Percentiles rank a stretch among this genome's conserved stretches.
phyloP scores from a whole-genome alignment of 1,284 basidiomycete species.

The Prillingera fragicola region DNA sequence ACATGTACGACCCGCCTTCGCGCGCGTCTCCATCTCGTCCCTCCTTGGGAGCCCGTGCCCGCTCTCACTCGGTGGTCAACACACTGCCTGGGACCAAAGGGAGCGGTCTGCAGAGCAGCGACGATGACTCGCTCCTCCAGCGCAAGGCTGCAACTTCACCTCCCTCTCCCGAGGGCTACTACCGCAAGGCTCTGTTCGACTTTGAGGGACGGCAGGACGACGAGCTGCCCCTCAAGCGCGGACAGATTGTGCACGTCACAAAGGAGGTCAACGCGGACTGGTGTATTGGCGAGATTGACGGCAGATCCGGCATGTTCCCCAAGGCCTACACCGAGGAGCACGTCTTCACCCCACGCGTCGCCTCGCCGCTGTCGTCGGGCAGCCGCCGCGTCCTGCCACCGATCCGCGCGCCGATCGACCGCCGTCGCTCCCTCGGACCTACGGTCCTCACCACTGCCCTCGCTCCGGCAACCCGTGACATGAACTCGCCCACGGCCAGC shows the following conservation, averaged over 20 bases:
- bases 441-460: slow-evolving; percentile 12
- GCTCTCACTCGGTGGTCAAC: slow-evolving; percentile 8
- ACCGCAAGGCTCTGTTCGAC: slow-evolving; percentile 64
- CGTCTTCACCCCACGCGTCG: slow-evolving; percentile 24
- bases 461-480: neutral
- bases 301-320: slow-evolving; percentile 69
- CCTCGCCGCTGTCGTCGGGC: too few species aligned
- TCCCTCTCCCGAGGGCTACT: slow-evolving; percentile 18
- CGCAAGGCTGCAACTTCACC: slow-evolving; percentile 34
- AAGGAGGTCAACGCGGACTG: slow-evolving; percentile 74
- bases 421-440: neutral
- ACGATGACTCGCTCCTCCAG: slow-evolving; percentile 12
- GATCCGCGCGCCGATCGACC: slow-evolving; percentile 6
- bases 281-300: slow-evolving; percentile 71
- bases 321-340: slow-evolving; percentile 61
- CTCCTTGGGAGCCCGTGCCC: slow-evolving; percentile 2
- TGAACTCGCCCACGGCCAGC: neutral
- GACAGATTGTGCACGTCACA: slow-evolving; percentile 66
- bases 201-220: slow-evolving; percentile 62
- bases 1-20: slow-evolving; percentile 48
- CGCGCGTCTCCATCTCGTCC: slow-evolving; percentile 10
- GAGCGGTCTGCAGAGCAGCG: neutral
- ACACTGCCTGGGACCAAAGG: too few species aligned
- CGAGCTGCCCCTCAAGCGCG: slow-evolving; percentile 65
- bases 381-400: slow-evolving; percentile 15